Conservation (phyloP, 31 red algal species). For the Bonnemaisonia californica region DNA sequence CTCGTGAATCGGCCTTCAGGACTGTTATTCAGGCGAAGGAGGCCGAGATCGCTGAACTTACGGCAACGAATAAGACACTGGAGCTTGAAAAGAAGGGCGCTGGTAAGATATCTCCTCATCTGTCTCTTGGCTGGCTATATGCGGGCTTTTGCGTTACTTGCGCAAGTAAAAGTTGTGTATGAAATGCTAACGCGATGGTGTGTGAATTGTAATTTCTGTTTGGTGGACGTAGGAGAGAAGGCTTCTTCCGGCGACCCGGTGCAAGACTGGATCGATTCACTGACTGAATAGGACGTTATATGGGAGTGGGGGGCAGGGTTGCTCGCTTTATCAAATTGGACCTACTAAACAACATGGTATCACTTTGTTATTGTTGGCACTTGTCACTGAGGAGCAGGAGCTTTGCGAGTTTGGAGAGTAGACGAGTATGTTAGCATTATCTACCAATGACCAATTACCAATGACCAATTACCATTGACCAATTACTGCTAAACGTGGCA, state of each 20-base stretch:
- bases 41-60: conserved; percentile 54
- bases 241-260: conserved; percentile 62
- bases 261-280: conserved; percentile 73
- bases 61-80: conserved; percentile 41
- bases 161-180: too few relatives aligned
- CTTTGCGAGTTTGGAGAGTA: too few relatives aligned
- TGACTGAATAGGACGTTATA: conserved; percentile 25
- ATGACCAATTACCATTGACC: too few relatives aligned
- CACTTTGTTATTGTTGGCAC: too few relatives aligned
- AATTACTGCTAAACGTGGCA: too few relatives aligned
- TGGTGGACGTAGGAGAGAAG: conserved; percentile 33
- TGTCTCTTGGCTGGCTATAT: not conserved
- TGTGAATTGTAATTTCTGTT: not conserved
- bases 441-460: too few relatives aligned
- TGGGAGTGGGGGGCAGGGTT: too few relatives aligned
- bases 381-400: too few relatives aligned
- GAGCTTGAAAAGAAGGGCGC: conserved; percentile 60
- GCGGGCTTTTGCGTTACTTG: not conserved
- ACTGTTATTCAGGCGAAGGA: conserved; percentile 48
- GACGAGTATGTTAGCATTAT: too few relatives aligned
- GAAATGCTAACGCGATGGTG: not conserved
- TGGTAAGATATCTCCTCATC: too few relatives aligned
- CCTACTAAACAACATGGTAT: too few relatives aligned
- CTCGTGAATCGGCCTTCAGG: conserved; percentile 56
- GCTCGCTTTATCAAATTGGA: too few relatives aligned